A percentile compares a stretch with the other conserved stretches of the same genome.
Conservation (phyloP, 495 filamentous ascomycete genomes). For the Penicillium herquei region DNA sequence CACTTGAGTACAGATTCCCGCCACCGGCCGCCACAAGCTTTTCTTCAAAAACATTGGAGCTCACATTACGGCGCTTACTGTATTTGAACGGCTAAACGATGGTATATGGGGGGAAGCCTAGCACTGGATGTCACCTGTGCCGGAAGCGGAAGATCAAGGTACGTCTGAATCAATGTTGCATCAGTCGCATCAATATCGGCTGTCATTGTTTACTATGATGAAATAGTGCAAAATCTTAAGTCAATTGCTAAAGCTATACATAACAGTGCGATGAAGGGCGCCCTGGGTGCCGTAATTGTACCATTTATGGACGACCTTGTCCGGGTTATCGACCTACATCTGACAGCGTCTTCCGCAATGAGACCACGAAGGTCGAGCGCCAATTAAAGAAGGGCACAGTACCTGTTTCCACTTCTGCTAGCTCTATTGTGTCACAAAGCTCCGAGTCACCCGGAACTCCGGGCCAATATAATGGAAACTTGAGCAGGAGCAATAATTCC, state of each 20-base stretch:
- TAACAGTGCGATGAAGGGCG: conserved; percentile 44
- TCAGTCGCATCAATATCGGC: neutral
- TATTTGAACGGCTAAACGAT: conserved; percentile 23
- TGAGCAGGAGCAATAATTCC: neutral
- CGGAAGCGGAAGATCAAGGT: conserved; percentile 51
- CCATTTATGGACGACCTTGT: conserved; percentile 40
- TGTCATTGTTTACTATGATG: conserved; percentile 1
- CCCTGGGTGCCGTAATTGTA: conserved; percentile 43
- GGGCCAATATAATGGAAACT: neutral
- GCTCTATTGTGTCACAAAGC: neutral
- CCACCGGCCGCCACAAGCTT: neutral
- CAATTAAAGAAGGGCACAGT: conserved; percentile 22
- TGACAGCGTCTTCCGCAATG: conserved; percentile 41
- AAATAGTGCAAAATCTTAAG: neutral
- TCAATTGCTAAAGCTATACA: conserved; percentile 13
- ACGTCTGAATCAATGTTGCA: conserved; percentile 13
- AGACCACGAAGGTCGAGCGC: conserved; percentile 33
- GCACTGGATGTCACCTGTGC: conserved; percentile 48
- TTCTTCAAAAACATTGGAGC: neutral
- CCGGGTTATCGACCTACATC: conserved; percentile 37
- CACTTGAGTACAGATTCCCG: neutral
- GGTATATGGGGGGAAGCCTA: conserved; percentile 48
- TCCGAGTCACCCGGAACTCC: conserved; percentile 1
- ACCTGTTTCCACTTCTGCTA: conserved; percentile 2
- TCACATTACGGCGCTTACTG: neutral